Base-by-base conservation (phyloP, 2,329 filamentous ascomycete genomes). In the Paramyrothecium sp. region DNA sequence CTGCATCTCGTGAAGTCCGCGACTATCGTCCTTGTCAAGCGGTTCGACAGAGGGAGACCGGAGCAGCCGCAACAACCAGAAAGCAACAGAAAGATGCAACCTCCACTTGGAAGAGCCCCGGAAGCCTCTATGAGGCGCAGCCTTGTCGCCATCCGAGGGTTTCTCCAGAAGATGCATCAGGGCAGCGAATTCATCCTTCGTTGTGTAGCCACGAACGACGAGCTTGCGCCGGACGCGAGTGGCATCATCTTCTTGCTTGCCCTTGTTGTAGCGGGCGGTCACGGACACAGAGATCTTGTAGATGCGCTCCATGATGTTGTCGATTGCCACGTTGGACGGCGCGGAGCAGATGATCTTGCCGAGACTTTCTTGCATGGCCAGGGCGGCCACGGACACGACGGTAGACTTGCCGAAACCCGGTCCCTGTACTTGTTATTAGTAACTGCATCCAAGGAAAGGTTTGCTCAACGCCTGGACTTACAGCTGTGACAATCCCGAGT, bases 351-450 rank as follows among this genome's bases (percentile, higher is more conserved):
- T 47, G 0, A 64, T 38, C 1, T 23, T 12, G 1, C 59, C 61
- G 2, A 65, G 16, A 1, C 20, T 60, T 16, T 26, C 53, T 0
- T 54, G 16, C 50, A 67, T 61, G 0, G 57, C 58, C 0, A 67
- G 34, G 0, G 61, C 17, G 1, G 38, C 53, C 0, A 53, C 55
- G 16, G 61, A 57, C 0, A 58, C 49, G 1, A 46, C 11, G 0
- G 58, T 48, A 0, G 65, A 66, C 19, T 65, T 67, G 1, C 62
- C 65, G 10, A 59, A 62, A 0, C 62, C 62, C 13, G 62, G 52
- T 0, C 52, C 53, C 63, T 65, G 51, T 54, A 44, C 26, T 33
- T 16, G 20, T 11, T 26, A 16, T 20, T 46, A 54, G 54, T 30
- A 51, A 23, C 0, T 11, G 7, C 4, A 49, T 51, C 12, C 13